A percentile compares a stretch with the other conserved stretches of the same genome.
These are phyloP conservation scores for Mycena citricolor DNA, from an alignment of 1,284 basidiomycete species.

Conservation along the genomic window DNA sequence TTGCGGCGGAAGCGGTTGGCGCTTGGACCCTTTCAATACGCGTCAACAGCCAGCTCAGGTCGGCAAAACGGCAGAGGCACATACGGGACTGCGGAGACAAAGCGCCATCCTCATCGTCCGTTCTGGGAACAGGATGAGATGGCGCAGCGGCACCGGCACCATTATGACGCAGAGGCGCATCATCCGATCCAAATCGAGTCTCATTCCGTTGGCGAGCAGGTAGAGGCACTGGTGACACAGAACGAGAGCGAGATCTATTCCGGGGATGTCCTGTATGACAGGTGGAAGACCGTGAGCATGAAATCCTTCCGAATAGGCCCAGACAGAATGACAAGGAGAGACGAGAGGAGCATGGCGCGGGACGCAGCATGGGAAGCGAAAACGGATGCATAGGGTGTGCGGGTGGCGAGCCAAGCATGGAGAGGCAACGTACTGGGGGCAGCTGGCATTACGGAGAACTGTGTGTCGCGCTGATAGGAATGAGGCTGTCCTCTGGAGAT, in stretches of 20 bases:
- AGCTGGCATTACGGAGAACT: slow-evolving; percentile 15
- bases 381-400: not conserved
- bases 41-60: not conserved
- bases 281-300: slow-evolving; percentile 18
- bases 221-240: slow-evolving; percentile 6
- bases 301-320: slow-evolving; percentile 16
- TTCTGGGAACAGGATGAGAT: too few relatives aligned
- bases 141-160: too few relatives aligned
- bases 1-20: slow-evolving; percentile 18
- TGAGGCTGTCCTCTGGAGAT: slow-evolving; percentile 7
- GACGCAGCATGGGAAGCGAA: not conserved
- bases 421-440: slow-evolving; percentile 25
- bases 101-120: not conserved
- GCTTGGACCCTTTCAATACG: slow-evolving; percentile 7
- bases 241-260: slow-evolving; percentile 14
- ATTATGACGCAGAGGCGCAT: not conserved
- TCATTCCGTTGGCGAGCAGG: not conserved
- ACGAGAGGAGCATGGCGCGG: slow-evolving; percentile 1
- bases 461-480: slow-evolving; percentile 5
- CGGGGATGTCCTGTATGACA: slow-evolving; percentile 12
- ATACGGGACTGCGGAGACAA: not conserved
- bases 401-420: slow-evolving; percentile 12
- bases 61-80: not conserved
- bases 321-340: slow-evolving; percentile 12
- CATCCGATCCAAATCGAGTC: not conserved